phyloP scores from a whole-genome alignment of 2,329 filamentous ascomycete genomes.

The Xylaria hypoxylon region DNA sequence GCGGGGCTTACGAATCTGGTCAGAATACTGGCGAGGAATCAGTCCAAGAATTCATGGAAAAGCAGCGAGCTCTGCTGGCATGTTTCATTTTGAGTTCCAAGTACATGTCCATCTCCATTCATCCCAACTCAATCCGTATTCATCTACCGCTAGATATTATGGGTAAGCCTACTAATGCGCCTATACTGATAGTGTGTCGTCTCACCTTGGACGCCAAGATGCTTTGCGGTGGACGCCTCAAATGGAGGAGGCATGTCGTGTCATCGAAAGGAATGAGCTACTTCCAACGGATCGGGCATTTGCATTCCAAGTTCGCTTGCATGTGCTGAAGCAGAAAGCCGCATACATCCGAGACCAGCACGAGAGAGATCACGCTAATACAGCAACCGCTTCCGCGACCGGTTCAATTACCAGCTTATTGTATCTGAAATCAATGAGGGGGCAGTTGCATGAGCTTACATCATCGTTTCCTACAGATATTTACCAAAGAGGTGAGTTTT shows the following conservation, averaged over 20 bases:
- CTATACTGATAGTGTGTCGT: conserved; percentile 45
- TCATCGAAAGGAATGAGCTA: conserved; percentile 45
- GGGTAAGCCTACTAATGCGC: neutral
- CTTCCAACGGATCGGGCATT: conserved; percentile 50
- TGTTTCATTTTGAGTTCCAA: conserved; percentile 50
- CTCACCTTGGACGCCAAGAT: conserved; percentile 52
- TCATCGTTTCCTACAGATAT: conserved; percentile 45
- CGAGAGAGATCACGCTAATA: conserved; percentile 38
- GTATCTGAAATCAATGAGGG: conserved; percentile 49
- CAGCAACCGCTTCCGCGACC: conserved; percentile 26
- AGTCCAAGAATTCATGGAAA: conserved; percentile 44
- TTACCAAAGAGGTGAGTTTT: conserved; percentile 37
- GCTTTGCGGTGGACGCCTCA: conserved; percentile 54
- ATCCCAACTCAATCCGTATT: neutral
- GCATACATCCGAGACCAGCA: conserved; percentile 49
- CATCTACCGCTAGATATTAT: neutral
- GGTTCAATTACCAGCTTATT: conserved; percentile 41
- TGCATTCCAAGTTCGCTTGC: conserved; percentile 53
- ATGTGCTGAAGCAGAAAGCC: conserved; percentile 51
- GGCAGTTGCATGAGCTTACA: conserved; percentile 50
- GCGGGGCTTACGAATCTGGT: conserved; percentile 40
- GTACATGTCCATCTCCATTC: conserved; percentile 19
- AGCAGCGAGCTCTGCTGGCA: conserved; percentile 48
- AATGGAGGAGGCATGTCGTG: conserved; percentile 53
- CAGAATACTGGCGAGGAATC: conserved; percentile 30